Evolutionary conservation across 257 asterid genomes (phyloP).

Genomic region (Nemophila menziesii): DNA sequence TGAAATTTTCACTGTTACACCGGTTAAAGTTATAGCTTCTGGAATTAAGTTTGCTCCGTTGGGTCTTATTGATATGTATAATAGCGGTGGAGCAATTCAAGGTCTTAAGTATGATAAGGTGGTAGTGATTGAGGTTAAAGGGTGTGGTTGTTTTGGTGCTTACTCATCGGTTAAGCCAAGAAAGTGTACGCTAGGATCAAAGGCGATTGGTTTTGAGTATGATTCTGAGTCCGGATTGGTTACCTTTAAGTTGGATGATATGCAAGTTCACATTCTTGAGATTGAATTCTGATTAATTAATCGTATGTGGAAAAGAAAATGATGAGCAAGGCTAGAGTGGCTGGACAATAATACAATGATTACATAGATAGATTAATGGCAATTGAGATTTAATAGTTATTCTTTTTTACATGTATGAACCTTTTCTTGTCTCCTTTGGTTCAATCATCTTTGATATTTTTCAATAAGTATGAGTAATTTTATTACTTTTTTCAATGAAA

Average conservation of each 20-base stretch:
- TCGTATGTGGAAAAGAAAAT: not conserved
- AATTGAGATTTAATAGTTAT: too few relatives aligned
- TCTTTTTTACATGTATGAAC: too few relatives aligned
- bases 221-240: slow-evolving; percentile 48
- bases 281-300: slow-evolving; percentile 25
- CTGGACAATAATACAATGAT: too few relatives aligned
- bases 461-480: too few relatives aligned
- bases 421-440: too few relatives aligned
- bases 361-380: too few relatives aligned
- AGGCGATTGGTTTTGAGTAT: slow-evolving; percentile 32
- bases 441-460: too few relatives aligned
- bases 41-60: slow-evolving; percentile 53
- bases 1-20: slow-evolving; percentile 45
- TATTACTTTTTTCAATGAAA: too few relatives aligned
- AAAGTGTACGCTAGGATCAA: slow-evolving; percentile 27
- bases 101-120: slow-evolving; percentile 35
- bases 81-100: slow-evolving; percentile 65
- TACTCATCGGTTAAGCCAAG: slow-evolving; percentile 54
- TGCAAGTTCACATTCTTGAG: slow-evolving; percentile 47
- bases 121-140: slow-evolving; percentile 48
- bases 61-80: slow-evolving; percentile 73
- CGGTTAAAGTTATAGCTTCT: slow-evolving; percentile 40
- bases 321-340: not conserved
- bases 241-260: slow-evolving; percentile 34
- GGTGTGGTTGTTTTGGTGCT: slow-evolving; percentile 61